Evolutionary conservation across 495 filamentous ascomycete species (phyloP).

Genomic region (Amorphotheca resinae): DNA sequence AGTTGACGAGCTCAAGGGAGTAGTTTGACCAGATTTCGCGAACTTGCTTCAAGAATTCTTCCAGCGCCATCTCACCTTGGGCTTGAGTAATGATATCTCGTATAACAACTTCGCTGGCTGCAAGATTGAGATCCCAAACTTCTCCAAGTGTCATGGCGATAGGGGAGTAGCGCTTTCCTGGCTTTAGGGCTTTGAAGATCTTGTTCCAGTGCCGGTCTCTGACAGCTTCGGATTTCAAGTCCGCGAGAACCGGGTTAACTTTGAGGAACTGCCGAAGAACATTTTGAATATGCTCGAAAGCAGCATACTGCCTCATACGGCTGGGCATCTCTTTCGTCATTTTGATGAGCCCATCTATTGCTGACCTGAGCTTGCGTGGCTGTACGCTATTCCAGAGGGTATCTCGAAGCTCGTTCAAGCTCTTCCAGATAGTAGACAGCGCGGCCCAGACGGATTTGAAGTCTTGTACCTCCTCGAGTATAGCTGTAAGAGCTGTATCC

Average conservation of each 20-base stretch:
- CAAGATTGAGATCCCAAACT: constrained; percentile 93
- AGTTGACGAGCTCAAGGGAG: constrained; percentile 84
- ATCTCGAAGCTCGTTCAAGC: constrained; percentile 84
- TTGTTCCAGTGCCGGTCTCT: constrained; percentile 93
- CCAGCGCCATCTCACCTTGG: constrained; percentile 95
- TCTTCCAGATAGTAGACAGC: constrained; percentile 92
- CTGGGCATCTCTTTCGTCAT: constrained; percentile 99
- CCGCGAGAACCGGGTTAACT: constrained; percentile 72
- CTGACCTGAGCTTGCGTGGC: constrained; percentile 76
- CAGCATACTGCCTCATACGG: constrained; percentile 96
- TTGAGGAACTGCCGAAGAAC: constrained; percentile 80
- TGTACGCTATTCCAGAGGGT: constrained; percentile 86
- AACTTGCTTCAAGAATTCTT: constrained; percentile 95
- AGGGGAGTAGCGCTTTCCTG: constrained; percentile 78
- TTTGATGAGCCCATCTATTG: constrained; percentile 83
- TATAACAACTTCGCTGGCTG: constrained; percentile 72
- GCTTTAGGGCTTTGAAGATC: constrained; percentile 90
- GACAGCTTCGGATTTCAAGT: constrained; percentile 94
- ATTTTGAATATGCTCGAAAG: constrained; percentile 93
- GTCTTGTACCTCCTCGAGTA: constrained; percentile 94
- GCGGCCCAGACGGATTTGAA: constrained; percentile 98
- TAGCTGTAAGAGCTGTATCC: constrained; percentile 62
- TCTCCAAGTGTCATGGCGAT: constrained; percentile 91
- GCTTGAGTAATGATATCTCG: constrained; percentile 89
- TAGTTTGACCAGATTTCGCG: constrained; percentile 95